Evolutionary conservation across 2,329 filamentous ascomycete genomes (phyloP).

Genomic region (Pseudogymnoascus sp.): DNA sequence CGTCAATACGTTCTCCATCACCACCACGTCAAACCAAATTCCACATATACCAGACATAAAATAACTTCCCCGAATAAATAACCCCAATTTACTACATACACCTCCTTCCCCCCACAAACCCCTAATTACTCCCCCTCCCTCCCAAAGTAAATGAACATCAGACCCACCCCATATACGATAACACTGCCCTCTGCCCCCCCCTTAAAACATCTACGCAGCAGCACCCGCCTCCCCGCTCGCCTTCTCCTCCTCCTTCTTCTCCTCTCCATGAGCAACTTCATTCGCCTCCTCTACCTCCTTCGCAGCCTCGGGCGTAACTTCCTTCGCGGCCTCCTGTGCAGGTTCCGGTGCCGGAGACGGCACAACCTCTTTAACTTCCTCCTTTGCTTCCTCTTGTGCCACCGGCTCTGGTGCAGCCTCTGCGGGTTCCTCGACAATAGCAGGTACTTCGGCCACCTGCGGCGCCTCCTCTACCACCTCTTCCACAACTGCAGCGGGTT

Average conservation of each 20-base stretch:
- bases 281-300: background rate
- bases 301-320: background rate
- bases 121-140: background rate
- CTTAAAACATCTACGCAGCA: background rate
- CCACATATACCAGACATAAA: background rate
- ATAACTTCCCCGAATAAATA: background rate
- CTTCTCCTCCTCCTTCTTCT: background rate
- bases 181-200: background rate
- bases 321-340: background rate
- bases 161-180: background rate
- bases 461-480: background rate
- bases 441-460: background rate
- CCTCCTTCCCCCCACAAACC: background rate
- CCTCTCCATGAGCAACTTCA: background rate
- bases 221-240: background rate
- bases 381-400: background rate
- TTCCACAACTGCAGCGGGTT: background rate
- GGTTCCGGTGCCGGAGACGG: background rate
- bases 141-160: background rate
- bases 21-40: background rate
- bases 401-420: background rate
- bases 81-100: background rate
- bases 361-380: background rate
- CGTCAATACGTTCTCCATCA: background rate
- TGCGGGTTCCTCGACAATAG: background rate